These are phyloP conservation scores for Candida alai DNA, from an alignment of 805 yeast species.

Conservation along the genomic window DNA sequence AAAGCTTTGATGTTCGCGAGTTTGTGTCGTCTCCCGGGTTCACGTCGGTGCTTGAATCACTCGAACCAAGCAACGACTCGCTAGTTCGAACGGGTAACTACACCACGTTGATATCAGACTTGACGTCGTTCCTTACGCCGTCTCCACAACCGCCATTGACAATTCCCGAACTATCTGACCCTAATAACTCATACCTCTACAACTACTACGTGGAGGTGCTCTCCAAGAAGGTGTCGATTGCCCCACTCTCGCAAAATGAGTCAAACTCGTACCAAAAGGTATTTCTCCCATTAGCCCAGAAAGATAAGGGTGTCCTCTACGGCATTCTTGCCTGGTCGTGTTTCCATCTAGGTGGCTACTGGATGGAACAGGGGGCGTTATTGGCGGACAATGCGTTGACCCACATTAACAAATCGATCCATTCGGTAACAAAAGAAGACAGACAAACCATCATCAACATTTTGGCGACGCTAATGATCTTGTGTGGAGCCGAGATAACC, in stretches of 20 bases:
- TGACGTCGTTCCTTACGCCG: slow-evolving; percentile 22
- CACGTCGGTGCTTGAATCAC: slow-evolving; percentile 5
- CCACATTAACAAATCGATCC: slow-evolving; percentile 29
- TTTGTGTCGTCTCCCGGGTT: slow-evolving; percentile 6
- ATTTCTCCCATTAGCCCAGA: slow-evolving; percentile 53
- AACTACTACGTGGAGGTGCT: slow-evolving; percentile 47
- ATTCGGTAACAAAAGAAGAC: slow-evolving; percentile 18
- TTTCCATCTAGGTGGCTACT: slow-evolving; percentile 44
- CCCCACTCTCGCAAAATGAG: slow-evolving; percentile 40
- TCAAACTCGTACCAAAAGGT: slow-evolving; percentile 51
- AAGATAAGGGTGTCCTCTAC: slow-evolving; percentile 47
- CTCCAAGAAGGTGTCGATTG: slow-evolving; percentile 41
- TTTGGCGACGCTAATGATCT: slow-evolving; percentile 61
- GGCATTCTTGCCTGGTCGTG: slow-evolving; percentile 56
- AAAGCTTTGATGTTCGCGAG: slow-evolving; percentile 1
- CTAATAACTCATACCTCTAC: slow-evolving; percentile 37
- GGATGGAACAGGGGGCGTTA: slow-evolving; percentile 46
- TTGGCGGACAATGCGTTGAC: slow-evolving; percentile 47
- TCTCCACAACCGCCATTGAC: slow-evolving; percentile 24
- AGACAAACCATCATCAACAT: slow-evolving; percentile 39
- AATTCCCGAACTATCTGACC: slow-evolving; percentile 26
- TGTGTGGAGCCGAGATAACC: slow-evolving; percentile 80
- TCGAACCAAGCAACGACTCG: slow-evolving; percentile 2
- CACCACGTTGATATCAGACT: slow-evolving; percentile 12
- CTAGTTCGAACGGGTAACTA: slow-evolving; percentile 5